phyloP scores from a whole-genome alignment of 2,329 filamentous ascomycete genomes.

The Paradendryphiella salina region DNA sequence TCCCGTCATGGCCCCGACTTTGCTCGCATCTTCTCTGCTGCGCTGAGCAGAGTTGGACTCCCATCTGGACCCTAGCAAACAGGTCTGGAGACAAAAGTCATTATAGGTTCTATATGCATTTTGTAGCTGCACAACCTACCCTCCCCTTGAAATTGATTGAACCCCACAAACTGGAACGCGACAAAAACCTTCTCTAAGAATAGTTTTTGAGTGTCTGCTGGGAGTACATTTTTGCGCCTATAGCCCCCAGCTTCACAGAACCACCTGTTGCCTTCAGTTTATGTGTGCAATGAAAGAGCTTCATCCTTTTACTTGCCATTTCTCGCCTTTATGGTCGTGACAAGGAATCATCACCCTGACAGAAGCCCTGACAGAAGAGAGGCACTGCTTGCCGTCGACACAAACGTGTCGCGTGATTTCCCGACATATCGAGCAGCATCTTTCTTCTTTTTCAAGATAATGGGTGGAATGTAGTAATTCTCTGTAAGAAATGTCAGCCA shows the following conservation, averaged over 20 bases:
- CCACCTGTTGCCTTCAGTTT: constrained; percentile 27
- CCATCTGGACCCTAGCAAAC: constrained; percentile 54
- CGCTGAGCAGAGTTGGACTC: constrained; percentile 51
- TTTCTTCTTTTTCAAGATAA: constrained; percentile 51
- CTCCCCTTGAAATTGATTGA: constrained; percentile 51
- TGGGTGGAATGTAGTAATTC: constrained; percentile 52
- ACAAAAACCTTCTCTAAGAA: constrained; percentile 50
- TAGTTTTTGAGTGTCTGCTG: constrained; percentile 40
- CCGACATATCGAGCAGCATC: constrained; percentile 12
- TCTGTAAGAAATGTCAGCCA: constrained; percentile 22
- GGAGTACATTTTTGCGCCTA: constrained; percentile 39
- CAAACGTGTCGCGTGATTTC: constrained; percentile 21
- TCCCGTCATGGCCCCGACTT: constrained; percentile 53
- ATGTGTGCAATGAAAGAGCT: neutral
- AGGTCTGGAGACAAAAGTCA: constrained; percentile 37
- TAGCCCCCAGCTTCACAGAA: constrained; percentile 21
- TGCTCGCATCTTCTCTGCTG: constrained; percentile 54
- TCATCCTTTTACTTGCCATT: constrained; percentile 45
- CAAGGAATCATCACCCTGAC: constrained; percentile 52
- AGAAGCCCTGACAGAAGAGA: constrained; percentile 53
- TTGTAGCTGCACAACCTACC: no score
- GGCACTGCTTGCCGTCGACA: constrained; percentile 51
- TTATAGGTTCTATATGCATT: no score
- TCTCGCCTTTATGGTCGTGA: constrained; percentile 47
- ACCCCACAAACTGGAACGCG: constrained; percentile 50